A percentile compares a stretch with the other conserved stretches of the same genome.
Conservation (phyloP, 352 stramenopile genomes). For the Elongisporangium senticosum region DNA sequence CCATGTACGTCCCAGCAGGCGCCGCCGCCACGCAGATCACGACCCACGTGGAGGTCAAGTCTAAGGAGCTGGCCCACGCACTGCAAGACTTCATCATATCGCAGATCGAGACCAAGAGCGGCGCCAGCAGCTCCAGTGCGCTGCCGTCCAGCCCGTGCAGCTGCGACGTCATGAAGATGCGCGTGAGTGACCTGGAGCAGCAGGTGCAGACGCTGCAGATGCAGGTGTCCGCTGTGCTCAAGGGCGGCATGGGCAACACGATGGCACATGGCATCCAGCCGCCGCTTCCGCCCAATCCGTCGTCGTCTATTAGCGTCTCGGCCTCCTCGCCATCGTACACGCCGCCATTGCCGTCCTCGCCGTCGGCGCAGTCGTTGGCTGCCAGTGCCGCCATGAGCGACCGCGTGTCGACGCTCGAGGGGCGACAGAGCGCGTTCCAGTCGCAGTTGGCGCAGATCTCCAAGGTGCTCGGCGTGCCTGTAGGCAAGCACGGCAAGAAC, state of each 20-base stretch:
- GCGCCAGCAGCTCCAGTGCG: conserved; percentile 3
- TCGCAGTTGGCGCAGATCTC: conserved; percentile 75
- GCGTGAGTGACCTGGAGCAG: conserved; percentile 46
- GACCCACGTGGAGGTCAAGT: conserved; percentile 39
- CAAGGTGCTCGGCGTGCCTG: conserved; percentile 58
- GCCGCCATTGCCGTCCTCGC: conserved; percentile 4
- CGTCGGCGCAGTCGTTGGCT: conserved; percentile 6
- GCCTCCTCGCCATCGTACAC: conserved; percentile 7
- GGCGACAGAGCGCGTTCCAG: conserved; percentile 73
- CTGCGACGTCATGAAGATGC: conserved; percentile 33
- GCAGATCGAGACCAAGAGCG: conserved; percentile 24
- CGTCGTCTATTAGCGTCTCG: neutral
- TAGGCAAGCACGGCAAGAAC: conserved; percentile 65
- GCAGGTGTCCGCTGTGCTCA: conserved; percentile 23
- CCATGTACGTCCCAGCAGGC: neutral
- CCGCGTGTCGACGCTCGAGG: conserved; percentile 71
- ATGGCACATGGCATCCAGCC: conserved; percentile 8
- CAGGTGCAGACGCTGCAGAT: conserved; percentile 44
- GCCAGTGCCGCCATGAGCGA: conserved; percentile 47
- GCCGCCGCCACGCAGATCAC: neutral
- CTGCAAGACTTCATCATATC: conserved; percentile 47
- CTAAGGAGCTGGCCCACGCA: conserved; percentile 49
- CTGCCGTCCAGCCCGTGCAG: conserved; percentile 19
- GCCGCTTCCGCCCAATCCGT: conserved; percentile 11
- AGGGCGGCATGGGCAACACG: conserved; percentile 9